Conservation (phyloP, 495 filamentous ascomycete species). For the Xylaria cubensis region DNA sequence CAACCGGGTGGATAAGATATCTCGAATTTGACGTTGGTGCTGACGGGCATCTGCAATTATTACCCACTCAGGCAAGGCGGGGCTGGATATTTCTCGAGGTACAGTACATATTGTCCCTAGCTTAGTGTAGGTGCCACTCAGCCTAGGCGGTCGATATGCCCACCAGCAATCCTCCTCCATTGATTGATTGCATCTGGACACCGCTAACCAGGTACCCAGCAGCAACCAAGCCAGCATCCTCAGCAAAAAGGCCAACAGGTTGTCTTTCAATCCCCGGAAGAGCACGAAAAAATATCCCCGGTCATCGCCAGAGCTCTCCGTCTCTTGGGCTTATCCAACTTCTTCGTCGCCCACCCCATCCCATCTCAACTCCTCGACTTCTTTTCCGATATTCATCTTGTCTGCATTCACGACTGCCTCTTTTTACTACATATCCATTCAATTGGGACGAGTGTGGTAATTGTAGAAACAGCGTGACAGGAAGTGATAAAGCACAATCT, state of each 20-base stretch:
- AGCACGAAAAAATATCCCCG: constrained; percentile 24
- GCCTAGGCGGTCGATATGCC: background rate
- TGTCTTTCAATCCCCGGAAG: constrained; percentile 8
- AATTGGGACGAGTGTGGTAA: constrained; percentile 17
- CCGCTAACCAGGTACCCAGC: constrained; percentile 28
- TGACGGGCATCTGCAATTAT: constrained; percentile 12
- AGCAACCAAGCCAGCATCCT: constrained; percentile 4
- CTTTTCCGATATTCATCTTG: constrained; percentile 12
- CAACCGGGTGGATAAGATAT: background rate
- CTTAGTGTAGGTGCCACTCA: background rate
- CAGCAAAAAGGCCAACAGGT: constrained; percentile 25
- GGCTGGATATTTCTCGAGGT: constrained; percentile 8
- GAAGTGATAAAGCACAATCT: background rate
- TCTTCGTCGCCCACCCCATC: constrained; percentile 26
- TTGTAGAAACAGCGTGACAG: constrained; percentile 5
- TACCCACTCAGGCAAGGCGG: constrained; percentile 21
- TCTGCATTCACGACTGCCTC: constrained; percentile 8
- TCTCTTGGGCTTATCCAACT: constrained; percentile 29
- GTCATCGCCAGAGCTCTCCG: constrained; percentile 27
- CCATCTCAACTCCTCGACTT: constrained; percentile 22
- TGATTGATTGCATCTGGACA: constrained; percentile 9
- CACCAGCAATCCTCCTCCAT: constrained; percentile 18
- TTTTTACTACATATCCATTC: constrained; percentile 10
- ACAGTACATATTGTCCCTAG: background rate
- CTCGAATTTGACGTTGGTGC: background rate